Evolutionary conservation across 148 eudicot genomes (phyloP), one percentile per base, ranked within the genome.

Genomic region (Rhododendron kiyosumense): DNA sequence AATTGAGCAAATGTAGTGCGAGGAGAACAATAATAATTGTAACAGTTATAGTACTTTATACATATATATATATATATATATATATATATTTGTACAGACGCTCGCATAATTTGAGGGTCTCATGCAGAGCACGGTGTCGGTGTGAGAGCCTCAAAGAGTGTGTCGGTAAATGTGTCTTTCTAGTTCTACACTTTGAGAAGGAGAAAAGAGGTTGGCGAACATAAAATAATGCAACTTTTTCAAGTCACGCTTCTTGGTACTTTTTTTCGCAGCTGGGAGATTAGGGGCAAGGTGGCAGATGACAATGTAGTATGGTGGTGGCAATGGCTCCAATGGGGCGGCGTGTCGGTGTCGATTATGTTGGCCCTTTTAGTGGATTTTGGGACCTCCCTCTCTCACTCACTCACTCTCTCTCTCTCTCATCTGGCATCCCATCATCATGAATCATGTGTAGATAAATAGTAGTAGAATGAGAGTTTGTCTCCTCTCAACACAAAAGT

Each of bases 391-490:
- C 46, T 57, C 83, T 20, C 84, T 51, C 63, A n/a, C n/a, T n/a
- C n/a, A n/a, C n/a, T n/a, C n/a, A n/a, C n/a, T 81, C 69, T 57
- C 84, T 32, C 71, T 36, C 84, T 61, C 84, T 36, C 48, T 38
- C 1, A 59, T 24, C 76, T 63, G 51, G 22, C 54, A 41, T 41
- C 45, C 45, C 7, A 45, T 17, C 75, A 63, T 83, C 17, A 65
- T 63, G 54, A 83, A 65, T 65, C 38, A 65, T n/a, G n/a, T 4
- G 54, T 30, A 32, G 20, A 22, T 24, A 41, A 81, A 81, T 22
- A 36, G 71, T 81, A 17, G 32, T 81, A 17, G 32, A 59, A 81
- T 59, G 52, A 78, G 81, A 17, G 15, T 81, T 63, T 34, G 57
- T 81, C 34, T 81, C 57, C 83, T 59, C 48, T 20, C 71, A 59